Percentiles rank a stretch among this genome's conserved stretches.
phyloP scores from a whole-genome alignment of 1,284 basidiomycete genomes.

The Irpex lacteus region DNA sequence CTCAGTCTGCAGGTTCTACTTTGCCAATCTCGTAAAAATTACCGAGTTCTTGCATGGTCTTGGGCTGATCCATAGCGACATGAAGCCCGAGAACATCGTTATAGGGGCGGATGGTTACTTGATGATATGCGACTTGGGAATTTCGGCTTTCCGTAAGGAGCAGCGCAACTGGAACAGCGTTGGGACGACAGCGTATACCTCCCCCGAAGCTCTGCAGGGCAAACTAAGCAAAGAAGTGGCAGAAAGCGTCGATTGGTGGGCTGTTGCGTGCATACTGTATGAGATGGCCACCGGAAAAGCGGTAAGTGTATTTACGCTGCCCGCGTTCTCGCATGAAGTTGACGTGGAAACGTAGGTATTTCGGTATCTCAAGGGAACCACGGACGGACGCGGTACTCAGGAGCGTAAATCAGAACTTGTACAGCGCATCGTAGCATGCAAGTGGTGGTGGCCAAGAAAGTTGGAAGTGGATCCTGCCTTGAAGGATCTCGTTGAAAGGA shows the following conservation, averaged over 20 bases:
- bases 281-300: conserved; percentile 68
- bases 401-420: conserved; percentile 17
- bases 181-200: conserved; percentile 70
- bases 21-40: conserved; percentile 61
- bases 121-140: conserved; percentile 73
- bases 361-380: not conserved
- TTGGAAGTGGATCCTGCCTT: conserved; percentile 34
- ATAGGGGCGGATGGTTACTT: conserved; percentile 61
- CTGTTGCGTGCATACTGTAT: conserved; percentile 70
- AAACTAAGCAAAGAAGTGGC: conserved; percentile 40
- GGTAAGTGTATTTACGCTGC: conserved; percentile 29
- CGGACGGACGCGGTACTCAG: not conserved
- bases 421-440: not conserved
- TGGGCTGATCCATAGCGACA: conserved; percentile 79
- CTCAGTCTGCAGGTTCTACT: conserved; percentile 44
- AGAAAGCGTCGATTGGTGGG: conserved; percentile 73
- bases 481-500: conserved; percentile 37
- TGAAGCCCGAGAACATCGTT: conserved; percentile 85
- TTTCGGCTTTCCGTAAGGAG: conserved; percentile 46
- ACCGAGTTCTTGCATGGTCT: conserved; percentile 72
- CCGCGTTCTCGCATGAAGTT: not conserved
- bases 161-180: conserved; percentile 45
- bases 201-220: conserved; percentile 65
- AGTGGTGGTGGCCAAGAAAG: conserved; percentile 10
- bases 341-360: not conserved